These are phyloP conservation scores for Aspergillus amoenus DNA, from an alignment of 2,329 filamentous ascomycete genomes.

Conservation along the genomic window DNA sequence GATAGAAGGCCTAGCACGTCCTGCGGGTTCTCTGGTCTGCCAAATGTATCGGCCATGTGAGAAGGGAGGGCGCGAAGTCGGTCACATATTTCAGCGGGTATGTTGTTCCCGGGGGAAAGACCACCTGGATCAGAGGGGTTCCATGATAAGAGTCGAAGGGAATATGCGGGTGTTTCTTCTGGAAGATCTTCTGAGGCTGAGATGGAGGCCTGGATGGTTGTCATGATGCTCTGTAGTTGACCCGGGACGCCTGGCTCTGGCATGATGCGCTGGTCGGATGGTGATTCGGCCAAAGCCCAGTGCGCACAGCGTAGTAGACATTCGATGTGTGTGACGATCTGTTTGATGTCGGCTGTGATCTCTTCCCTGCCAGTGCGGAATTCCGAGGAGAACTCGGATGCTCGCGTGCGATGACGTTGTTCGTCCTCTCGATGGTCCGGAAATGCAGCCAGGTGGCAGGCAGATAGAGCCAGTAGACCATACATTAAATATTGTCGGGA, in stretches of 20 bases:
- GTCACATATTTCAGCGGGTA: neutral
- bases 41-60: constrained; percentile 1
- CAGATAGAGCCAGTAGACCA: constrained; percentile 4
- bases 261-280: neutral
- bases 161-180: neutral
- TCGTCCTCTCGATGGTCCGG: neutral
- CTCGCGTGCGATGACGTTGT: neutral
- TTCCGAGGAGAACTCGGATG: neutral
- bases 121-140: neutral
- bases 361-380: neutral
- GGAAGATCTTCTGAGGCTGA: neutral
- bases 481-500: constrained; percentile 2
- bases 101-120: neutral
- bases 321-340: neutral
- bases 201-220: neutral
- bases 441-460: neutral
- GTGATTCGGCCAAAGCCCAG: neutral
- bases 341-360: neutral
- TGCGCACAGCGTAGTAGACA: neutral
- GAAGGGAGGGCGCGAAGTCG: neutral
- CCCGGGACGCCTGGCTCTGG: neutral
- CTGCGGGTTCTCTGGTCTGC: neutral
- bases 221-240: neutral
- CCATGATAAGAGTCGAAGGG: neutral
- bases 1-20: neutral